Percentiles rank a stretch among this genome's conserved stretches.
Evolutionary conservation across 352 stramenopile genomes (phyloP).

Genomic region (Thalassiosira exigua): DNA sequence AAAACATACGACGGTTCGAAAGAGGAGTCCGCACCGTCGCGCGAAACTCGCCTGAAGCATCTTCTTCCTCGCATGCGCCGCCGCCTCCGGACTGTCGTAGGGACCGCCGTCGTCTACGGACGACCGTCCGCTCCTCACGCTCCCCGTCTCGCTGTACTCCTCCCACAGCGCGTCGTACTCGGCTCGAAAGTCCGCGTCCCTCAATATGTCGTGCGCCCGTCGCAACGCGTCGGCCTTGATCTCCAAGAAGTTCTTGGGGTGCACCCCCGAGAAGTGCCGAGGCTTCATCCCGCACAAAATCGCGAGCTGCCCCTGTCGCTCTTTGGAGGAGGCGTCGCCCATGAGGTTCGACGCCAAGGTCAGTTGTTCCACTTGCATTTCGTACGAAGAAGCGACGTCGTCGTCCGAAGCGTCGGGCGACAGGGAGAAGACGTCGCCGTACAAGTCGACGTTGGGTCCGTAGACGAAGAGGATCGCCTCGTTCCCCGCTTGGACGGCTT

Average conservation of each 20-base stretch:
- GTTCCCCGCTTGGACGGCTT: too few relatives aligned
- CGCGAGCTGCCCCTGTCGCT: conserved; percentile 5
- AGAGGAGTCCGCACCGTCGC: too few relatives aligned
- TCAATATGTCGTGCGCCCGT: conserved; percentile 29
- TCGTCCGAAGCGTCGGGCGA: conserved; percentile 3
- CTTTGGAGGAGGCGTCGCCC: not conserved
- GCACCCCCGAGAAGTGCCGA: conserved; percentile 17
- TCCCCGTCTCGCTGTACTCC: conserved; percentile 2
- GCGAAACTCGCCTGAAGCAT: too few relatives aligned
- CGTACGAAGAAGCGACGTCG: conserved; percentile 20
- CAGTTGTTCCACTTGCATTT: conserved; percentile 11
- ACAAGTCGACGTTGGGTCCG: conserved; percentile 33
- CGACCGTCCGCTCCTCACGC: too few relatives aligned
- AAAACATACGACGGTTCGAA: too few relatives aligned
- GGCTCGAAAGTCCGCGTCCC: conserved; percentile 11
- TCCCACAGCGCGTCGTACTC: conserved; percentile 36
- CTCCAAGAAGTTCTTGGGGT: conserved; percentile 19
- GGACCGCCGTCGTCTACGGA: too few relatives aligned
- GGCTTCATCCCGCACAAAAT: conserved; percentile 17
- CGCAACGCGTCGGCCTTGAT: conserved; percentile 38
- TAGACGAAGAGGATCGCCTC: conserved; percentile 36
- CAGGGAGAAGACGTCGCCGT: conserved; percentile 34
- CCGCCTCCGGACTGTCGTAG: not conserved
- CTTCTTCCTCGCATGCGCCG: not conserved
- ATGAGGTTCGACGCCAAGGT: conserved; percentile 7